phyloP scores from a whole-genome alignment of 2,329 filamentous ascomycete genomes.

The Elsinoe fawcettii region DNA sequence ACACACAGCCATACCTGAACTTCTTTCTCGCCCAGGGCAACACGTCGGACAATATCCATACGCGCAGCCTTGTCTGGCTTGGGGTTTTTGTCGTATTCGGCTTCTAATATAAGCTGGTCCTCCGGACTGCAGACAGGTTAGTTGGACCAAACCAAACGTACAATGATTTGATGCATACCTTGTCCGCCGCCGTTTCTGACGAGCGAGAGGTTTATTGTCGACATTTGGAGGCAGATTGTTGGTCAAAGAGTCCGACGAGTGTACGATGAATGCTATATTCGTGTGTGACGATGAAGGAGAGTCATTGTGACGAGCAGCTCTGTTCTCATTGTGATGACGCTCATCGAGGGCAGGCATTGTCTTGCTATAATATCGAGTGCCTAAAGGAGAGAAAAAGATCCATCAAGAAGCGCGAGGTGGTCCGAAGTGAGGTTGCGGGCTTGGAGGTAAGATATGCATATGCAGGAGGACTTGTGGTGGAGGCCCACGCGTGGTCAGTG shows the following conservation, averaged over 20 bases:
- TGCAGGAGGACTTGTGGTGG: constrained; percentile 9
- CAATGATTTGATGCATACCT: constrained; percentile 39
- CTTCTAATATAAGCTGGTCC: constrained; percentile 81
- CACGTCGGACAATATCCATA: constrained; percentile 72
- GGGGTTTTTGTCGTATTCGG: constrained; percentile 73
- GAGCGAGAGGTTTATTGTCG: constrained; percentile 52
- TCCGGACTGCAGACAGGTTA: constrained; percentile 54
- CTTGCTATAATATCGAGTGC: not conserved
- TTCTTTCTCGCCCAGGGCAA: constrained; percentile 88
- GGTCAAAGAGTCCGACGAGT: constrained; percentile 50
- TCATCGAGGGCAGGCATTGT: constrained; percentile 11
- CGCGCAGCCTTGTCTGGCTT: constrained; percentile 89
- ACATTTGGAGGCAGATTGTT: constrained; percentile 50
- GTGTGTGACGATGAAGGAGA: constrained; percentile 8
- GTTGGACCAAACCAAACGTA: not conserved
- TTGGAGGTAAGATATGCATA: constrained; percentile 9
- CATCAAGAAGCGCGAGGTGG: constrained; percentile 6
- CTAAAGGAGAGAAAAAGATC: not conserved
- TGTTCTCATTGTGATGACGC: constrained; percentile 4
- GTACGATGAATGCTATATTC: constrained; percentile 47
- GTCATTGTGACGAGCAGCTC: constrained; percentile 5
- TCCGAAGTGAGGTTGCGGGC: constrained; percentile 11
- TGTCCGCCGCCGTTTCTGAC: constrained; percentile 55
- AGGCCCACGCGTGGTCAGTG: constrained; percentile 10
- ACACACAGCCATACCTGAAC: constrained; percentile 64